Evolutionary conservation across 208 protist species (phyloP), one percentile per base, ranked within the genome.

Genomic region (Acanthamoeba divionensis): DNA sequence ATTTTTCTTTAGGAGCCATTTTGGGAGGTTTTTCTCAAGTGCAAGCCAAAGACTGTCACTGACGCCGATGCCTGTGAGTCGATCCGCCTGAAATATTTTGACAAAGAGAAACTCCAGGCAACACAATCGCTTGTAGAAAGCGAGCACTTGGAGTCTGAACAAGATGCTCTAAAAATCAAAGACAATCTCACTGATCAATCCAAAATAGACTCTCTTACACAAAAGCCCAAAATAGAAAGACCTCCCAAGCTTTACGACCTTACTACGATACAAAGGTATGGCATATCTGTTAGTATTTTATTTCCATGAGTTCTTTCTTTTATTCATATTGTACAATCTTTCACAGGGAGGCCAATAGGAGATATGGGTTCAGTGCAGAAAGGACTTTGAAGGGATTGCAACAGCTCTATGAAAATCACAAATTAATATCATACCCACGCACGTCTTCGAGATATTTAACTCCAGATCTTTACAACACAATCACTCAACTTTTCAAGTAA

Each of bases 201-300:
- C 38, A 88, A 54, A 8, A 62, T 88, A 3, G 41, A 88, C 38
- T 47, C 31, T n/a, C 15, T 88, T 47, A 69, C 60, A 13, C 80
- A 88, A 24, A 88, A 88, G 21, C 36, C 18, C 41, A 83, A 44
- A 0, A 69, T 38, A n/a, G 80, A 88, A 47, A 88, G 50, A n/a
- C 80, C 80, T 15, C 80, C 80, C 26, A 65, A 88, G 21, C 80
- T 88, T 6, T 88, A 73, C 26, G 80, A 88, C 41, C 80, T 88
- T 21, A 88, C 80, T 0, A 26, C 80, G 15, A 13, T 88, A 3
- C 80, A 88, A 71, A 13, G 73, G 73, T 52, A 79, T 31, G 62
- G 26, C 26, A 31, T 13, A n/a, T 77, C 15, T 50, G 13, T 29
- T n/a, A 67, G 21, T 2, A 5, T 4, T 6, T 29, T n/a, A n/a